Conservation (phyloP, 306 rosid species). For the Inga leiocalycina region DNA sequence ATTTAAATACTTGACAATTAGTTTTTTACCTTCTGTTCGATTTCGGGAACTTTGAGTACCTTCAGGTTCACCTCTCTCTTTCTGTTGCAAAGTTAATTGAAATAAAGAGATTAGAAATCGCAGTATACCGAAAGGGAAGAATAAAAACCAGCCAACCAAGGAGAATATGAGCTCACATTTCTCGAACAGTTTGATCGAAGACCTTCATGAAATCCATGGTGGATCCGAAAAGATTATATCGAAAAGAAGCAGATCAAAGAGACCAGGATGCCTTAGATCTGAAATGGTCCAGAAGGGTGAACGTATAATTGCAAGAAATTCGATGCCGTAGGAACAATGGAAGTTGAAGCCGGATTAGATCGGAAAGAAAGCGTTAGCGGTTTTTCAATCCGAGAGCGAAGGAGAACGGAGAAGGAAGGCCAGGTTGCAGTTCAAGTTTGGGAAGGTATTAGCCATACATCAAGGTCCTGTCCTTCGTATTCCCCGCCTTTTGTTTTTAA, state of each 20-base stretch:
- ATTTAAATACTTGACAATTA: not conserved
- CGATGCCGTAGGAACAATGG: not conserved
- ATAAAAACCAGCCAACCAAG: not conserved
- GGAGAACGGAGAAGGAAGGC: not conserved
- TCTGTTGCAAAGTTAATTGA: constrained; percentile 53
- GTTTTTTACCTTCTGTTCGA: constrained; percentile 89
- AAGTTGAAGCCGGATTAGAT: not conserved
- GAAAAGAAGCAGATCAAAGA: constrained; percentile 11
- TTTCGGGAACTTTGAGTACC: constrained; percentile 97
- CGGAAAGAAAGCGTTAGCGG: constrained; percentile 7
- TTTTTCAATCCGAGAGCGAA: not conserved
- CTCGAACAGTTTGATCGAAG: constrained; percentile 98
- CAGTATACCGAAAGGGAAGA: constrained; percentile 6
- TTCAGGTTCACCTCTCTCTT: constrained; percentile 99
- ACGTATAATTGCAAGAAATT: not conserved
- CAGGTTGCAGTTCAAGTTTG: not conserved
- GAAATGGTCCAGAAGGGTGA: constrained; percentile 16
- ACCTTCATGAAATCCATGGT: constrained; percentile 99
- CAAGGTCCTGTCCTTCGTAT: not conserved
- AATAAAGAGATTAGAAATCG: constrained; percentile 8
- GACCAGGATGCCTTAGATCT: constrained; percentile 36
- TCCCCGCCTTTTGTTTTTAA: not conserved
- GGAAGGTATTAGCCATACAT: not conserved
- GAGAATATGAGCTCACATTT: constrained; percentile 63
- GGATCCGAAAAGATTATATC: constrained; percentile 46